A percentile compares a stretch with the other conserved stretches of the same genome.
These are phyloP conservation scores for Proliferodiscus dingleyae DNA, from an alignment of 2,329 filamentous ascomycete genomes.

Conservation along the genomic window DNA sequence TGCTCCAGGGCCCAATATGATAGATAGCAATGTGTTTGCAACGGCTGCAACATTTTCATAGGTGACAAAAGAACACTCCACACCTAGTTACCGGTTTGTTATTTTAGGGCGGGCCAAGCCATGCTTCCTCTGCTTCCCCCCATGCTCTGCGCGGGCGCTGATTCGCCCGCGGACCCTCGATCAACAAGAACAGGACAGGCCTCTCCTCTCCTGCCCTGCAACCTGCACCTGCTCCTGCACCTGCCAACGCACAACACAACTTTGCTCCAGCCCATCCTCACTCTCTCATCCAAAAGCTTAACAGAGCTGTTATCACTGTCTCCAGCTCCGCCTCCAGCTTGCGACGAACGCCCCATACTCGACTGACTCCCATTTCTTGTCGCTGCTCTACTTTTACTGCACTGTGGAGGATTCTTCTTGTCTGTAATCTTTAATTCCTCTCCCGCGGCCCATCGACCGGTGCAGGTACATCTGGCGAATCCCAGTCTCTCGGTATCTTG, in stretches of 20 bases:
- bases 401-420: not conserved
- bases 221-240: too few species aligned
- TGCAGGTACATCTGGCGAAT: slow-evolving; percentile 1
- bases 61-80: not conserved
- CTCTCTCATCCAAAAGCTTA: not conserved
- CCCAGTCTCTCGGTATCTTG: not conserved
- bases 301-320: not conserved
- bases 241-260: too few species aligned
- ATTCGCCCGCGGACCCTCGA: too few species aligned
- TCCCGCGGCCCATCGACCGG: not conserved
- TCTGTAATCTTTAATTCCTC: not conserved
- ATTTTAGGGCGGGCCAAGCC: not conserved
- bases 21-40: not conserved
- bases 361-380: not conserved
- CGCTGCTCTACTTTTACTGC: not conserved
- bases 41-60: too few species aligned
- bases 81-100: not conserved
- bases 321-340: not conserved
- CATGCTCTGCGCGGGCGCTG: too few species aligned
- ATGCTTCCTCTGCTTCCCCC: too few species aligned
- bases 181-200: too few species aligned
- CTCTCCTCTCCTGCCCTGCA: too few species aligned
- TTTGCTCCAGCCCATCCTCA: not conserved
- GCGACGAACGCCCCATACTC: not conserved
- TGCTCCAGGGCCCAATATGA: not conserved